Base-by-base conservation (phyloP, 371 early-diverging fungal species). In the Gilbertella persicaria region DNA sequence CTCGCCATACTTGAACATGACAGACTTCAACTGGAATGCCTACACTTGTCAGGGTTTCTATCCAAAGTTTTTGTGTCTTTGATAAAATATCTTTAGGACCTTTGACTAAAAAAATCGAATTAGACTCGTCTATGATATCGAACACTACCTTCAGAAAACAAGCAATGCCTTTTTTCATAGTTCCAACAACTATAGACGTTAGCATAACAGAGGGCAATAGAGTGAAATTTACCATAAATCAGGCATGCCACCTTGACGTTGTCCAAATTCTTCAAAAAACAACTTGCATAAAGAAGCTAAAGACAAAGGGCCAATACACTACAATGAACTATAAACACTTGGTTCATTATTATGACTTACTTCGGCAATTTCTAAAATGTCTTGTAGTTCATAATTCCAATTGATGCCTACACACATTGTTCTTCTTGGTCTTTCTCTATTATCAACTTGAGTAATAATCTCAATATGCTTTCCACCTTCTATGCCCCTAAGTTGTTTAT, bases 81-180 rank as follows among this genome's bases (percentile, higher is more conserved):
- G 89, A 89, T 10, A 91, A 69, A 19, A 66, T 79, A 58, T 91
- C 91, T 7, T 78, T 82, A 9, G 91, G 91, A 0, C 91, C 89
- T 55, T 91, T 91, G 16, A 91, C 90, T 83, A n/a, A 17, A 36
- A 30, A 13, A 38, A 28, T 33, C 39, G 57, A 4, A 30, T 25
- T n/a, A 7, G 20, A 28, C 7, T 24, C 30, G n/a, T n/a, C n/a
- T n/a, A n/a, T n/a, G n/a, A n/a, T n/a, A n/a, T n/a, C n/a, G n/a
- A n/a, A n/a, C n/a, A n/a, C n/a, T 69, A 78, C 82, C 82, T 67
- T 89, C 89, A 2, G 78, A 85, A 73, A 89, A 87, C 54, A 83
- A 57, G 37, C 82, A 79, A 28, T 73, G 44, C 23, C 73, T 79
- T 30, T 81, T 69, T 8, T 62, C 67, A 35, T 70, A 71, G 45